Evolutionary conservation across 768 basidiomycete genomes (phyloP), one percentile per base, ranked within the genome.

Genomic region (Lenzites betulinus): DNA sequence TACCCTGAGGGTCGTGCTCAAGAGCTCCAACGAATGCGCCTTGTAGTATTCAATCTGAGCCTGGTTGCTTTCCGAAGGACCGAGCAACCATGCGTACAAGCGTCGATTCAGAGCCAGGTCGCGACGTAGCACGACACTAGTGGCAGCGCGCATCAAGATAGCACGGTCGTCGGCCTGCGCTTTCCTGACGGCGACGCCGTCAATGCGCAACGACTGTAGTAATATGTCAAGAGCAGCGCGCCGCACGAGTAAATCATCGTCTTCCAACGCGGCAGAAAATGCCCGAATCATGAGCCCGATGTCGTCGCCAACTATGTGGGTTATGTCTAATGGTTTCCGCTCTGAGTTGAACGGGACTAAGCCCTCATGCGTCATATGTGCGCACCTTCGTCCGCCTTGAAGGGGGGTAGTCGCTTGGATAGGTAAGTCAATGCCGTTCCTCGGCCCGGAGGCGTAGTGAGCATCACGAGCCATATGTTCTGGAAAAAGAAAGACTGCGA

Each of bases 251-350:
- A 95, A 79, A 66, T 96, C 94, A 64, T 93, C 90, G 66, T 98
- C 97, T 71, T 94, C 92, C n/a, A 99, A 78, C 0, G 90, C 90
- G 7, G 93, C 86, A 2, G 94, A 81, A 61, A 98, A 93, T 0
- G 93, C 96, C 47, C 97, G 84, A 56, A 98, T 89, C 90, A 98
- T 93, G 51, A 98, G 79, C 2, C 96, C 97, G 49, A 93, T 84
- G 69, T 97, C 94, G 48, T 84, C 83, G 3, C 94, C 95, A 12
- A 94, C 83, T 30, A 93, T 85, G 4, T 79, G 73, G 0, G 84
- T 81, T 25, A 93, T 84, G 66, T 91, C 91, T 80, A 47, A 30
- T 56, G 50, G 23, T 38, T 51, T 59, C 33, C 30, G 20, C 25
- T 25, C 62, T 66, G 20, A 64, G 63, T 47, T 0, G 13, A 49